These are phyloP conservation scores for Farysia itapuensis DNA, from an alignment of 1,284 basidiomycete species.

Conservation along the genomic window DNA sequence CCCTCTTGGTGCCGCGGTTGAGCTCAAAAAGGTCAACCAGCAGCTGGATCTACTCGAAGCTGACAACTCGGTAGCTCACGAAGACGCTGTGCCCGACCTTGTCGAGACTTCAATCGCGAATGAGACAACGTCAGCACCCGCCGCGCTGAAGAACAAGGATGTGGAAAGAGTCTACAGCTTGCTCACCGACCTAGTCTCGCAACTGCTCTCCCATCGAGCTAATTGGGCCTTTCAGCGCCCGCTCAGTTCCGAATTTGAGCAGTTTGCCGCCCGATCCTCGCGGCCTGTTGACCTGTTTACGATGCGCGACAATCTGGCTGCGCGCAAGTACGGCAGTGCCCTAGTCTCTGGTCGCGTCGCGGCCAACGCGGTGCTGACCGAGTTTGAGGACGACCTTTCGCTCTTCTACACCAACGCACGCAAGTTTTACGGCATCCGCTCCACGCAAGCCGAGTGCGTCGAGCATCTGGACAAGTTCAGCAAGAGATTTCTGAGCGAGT, in stretches of 20 bases:
- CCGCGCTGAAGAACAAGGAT: constrained; percentile 8
- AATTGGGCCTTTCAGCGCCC: constrained; percentile 31
- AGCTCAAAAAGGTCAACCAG: background rate
- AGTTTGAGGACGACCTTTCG: constrained; percentile 34
- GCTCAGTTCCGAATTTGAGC: constrained; percentile 26
- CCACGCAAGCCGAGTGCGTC: constrained; percentile 32
- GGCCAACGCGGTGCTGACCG: constrained; percentile 31
- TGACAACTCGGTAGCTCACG: background rate
- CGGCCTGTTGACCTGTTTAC: constrained; percentile 31
- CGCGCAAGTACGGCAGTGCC: constrained; percentile 28
- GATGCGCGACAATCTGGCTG: constrained; percentile 22
- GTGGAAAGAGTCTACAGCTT: constrained; percentile 29
- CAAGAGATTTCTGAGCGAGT: constrained; percentile 26
- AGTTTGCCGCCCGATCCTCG: constrained; percentile 27
- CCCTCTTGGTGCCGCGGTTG: background rate
- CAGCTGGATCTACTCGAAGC: background rate
- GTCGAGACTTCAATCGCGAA: background rate
- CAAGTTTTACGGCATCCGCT: constrained; percentile 23
- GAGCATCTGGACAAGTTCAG: constrained; percentile 37
- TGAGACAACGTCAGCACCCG: background rate
- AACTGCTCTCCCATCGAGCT: constrained; percentile 32
- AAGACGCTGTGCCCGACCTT: background rate
- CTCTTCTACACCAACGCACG: constrained; percentile 28
- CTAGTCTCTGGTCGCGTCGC: constrained; percentile 22
- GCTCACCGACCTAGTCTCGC: constrained; percentile 26